Evolutionary conservation across 2,329 filamentous ascomycete genomes (phyloP), one percentile per base, ranked within the genome.

Genomic region (Stemphylium beticola): DNA sequence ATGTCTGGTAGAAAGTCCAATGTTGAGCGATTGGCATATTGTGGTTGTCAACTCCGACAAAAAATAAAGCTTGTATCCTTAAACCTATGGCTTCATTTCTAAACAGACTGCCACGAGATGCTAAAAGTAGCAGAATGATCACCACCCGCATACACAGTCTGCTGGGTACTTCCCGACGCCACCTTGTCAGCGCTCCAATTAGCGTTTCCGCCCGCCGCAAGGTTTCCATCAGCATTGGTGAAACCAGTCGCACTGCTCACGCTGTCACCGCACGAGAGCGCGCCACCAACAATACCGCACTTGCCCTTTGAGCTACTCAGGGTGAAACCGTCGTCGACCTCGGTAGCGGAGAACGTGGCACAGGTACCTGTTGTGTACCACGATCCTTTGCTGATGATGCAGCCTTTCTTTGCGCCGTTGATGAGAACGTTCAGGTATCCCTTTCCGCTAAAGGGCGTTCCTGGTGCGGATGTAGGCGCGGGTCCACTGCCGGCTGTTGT

Each of bases 331-430:
- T 49, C 53, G 14, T 61, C 66, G 9, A 58, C 54, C 1, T 78
- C 55, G 4, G 81, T 74, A 4, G 85, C 85, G 0, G 81, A 85
- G 69, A 85, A 88, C 0, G 83, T 88, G 0, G 88, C 88, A 66
- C 87, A 90, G 0, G 87, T 88, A 2, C 87, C 87, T 1, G 79
- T 81, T 0, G 81, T 81, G 67, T 88, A 91, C 88, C 88, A 91
- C 0, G 82, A 84, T 0, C 88, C 88, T 9, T 75, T 79, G 50
- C 82, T 82, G 67, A 90, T 91, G 53, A 91, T 80, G 62, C 87
- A 91, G n/a, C 88, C 88, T 7, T 78, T 80, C 42, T 77, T 69
- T n/a, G 67, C 68, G 3, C 82, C 81, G 15, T 75, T 71, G 4
- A 79, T 77, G 22, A 79, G 67, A 3, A 88, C 85, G 49, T 86